Evolutionary conservation across 2,329 filamentous ascomycete genomes (phyloP).

Genomic region (Pseudogymnoascus verrucosus): DNA sequence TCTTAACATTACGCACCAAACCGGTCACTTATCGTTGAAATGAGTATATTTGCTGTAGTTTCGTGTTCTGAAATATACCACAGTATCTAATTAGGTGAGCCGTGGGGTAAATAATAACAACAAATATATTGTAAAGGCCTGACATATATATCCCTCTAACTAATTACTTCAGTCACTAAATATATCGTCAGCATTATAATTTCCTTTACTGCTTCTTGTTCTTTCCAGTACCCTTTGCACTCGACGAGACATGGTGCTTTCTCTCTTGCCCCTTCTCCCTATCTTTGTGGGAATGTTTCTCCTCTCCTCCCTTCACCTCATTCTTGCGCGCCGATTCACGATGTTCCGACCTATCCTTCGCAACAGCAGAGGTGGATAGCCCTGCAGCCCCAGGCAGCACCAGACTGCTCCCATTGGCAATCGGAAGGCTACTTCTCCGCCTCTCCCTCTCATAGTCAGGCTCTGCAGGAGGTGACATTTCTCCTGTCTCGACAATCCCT

Average conservation of each 20-base stretch:
- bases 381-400: background rate
- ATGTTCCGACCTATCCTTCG: background rate
- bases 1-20: background rate
- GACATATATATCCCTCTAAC: background rate
- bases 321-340: background rate
- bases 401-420: background rate
- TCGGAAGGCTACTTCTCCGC: background rate
- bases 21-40: background rate
- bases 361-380: background rate
- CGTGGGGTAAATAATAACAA: background rate
- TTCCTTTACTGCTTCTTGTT: background rate
- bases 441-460: background rate
- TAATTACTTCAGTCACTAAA: conserved; percentile 1
- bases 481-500: background rate
- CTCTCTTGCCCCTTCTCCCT: background rate
- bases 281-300: background rate
- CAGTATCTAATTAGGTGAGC: background rate
- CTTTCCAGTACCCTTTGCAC: conserved; percentile 1
- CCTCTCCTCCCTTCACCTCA: background rate
- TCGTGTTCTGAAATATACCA: background rate
- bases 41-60: background rate
- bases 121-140: background rate
- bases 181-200: conserved; percentile 1
- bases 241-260: background rate
- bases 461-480: background rate